Evolutionary conservation across 2,329 filamentous ascomycete genomes (phyloP).

Genomic region (Aspergillus hiratsukae): DNA sequence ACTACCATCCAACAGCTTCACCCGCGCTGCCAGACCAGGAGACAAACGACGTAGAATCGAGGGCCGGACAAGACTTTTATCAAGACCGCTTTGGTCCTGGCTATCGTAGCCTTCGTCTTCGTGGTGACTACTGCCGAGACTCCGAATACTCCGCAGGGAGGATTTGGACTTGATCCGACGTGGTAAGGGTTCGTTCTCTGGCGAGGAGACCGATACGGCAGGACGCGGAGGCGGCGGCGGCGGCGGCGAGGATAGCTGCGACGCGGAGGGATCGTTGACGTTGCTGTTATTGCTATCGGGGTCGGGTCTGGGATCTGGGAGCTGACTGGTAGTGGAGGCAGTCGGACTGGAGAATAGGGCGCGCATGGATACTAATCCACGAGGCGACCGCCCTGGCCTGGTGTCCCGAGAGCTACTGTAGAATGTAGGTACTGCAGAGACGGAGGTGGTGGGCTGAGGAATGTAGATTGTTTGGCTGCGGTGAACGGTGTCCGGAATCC

Average conservation of each 20-base stretch:
- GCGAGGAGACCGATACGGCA: conserved; percentile 25
- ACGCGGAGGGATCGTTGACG: conserved; percentile 17
- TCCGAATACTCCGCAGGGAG: conserved; percentile 32
- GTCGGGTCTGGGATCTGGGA: conserved; percentile 21
- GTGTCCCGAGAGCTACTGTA: neutral
- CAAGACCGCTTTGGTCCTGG: conserved; percentile 15
- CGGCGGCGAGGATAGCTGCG: conserved; percentile 24
- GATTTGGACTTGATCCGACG: conserved; percentile 35
- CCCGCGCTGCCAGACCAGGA: conserved; percentile 39
- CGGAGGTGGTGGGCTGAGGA: conserved; percentile 7
- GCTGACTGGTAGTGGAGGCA: conserved; percentile 22
- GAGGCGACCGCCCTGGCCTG: conserved; percentile 18
- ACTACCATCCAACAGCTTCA: conserved; percentile 39
- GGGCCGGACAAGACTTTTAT: conserved; percentile 27
- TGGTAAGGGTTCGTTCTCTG: conserved; percentile 22
- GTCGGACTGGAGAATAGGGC: conserved; percentile 31
- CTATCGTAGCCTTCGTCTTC: conserved; percentile 25
- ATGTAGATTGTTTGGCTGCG: conserved; percentile 6
- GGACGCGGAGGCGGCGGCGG: conserved; percentile 22
- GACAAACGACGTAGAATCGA: conserved; percentile 41
- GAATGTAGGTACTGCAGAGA: neutral
- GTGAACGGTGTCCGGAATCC: neutral
- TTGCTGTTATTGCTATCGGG: conserved; percentile 11
- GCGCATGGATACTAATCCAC: conserved; percentile 32
- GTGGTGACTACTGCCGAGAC: conserved; percentile 30